Evolutionary conservation across 345 rosid genomes (phyloP), one percentile per base, ranked within the genome.

Genomic region (Raphanus raphanistrum): DNA sequence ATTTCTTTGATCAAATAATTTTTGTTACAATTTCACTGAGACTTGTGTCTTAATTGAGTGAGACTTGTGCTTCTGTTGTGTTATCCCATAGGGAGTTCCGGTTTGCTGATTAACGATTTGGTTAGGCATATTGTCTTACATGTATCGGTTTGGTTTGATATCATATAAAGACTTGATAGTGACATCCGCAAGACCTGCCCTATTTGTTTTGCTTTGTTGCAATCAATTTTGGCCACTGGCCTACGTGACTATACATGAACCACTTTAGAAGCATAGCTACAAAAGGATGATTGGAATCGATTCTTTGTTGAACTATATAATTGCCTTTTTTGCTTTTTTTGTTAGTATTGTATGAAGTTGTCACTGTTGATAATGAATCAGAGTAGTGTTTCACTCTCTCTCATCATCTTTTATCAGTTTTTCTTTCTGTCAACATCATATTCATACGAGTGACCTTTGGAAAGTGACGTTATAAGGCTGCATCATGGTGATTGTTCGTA

Each of bases 1-100:
- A 67, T 35, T 66, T 33, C 2, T 66, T 29, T 72, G 55, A 45
- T 66, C 28, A 73, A 54, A 79, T 79, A 73, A 79, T 73, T 67
- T 17, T 71, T 38, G 54, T 77, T 63, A 70, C 75, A 35, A 4
- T 38, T 25, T 52, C 38, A 78, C 26, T 66, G 27, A 72, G 62
- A 77, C 38, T 70, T n/a, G 38, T 65, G 52, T 64, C 70, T 65
- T 13, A 41, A 63, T 63, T 16, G 71, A 63, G 64, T 63, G 66
- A 70, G 75, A 70, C 70, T 70, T 77, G 52, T 55, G 41, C 63
- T 38, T 54, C 35, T 43, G 12, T 52, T 63, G 58, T 50, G n/a
- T 76, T 15, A 26, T 52, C 70, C 12, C 59, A 27, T 6, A n/a
- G 36, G 15, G 58, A 71, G 31, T 66, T 33, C 45, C 63, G 6